Conservation (phyloP, 306 rosid species). For the Dalbergia cochinchinensis region DNA sequence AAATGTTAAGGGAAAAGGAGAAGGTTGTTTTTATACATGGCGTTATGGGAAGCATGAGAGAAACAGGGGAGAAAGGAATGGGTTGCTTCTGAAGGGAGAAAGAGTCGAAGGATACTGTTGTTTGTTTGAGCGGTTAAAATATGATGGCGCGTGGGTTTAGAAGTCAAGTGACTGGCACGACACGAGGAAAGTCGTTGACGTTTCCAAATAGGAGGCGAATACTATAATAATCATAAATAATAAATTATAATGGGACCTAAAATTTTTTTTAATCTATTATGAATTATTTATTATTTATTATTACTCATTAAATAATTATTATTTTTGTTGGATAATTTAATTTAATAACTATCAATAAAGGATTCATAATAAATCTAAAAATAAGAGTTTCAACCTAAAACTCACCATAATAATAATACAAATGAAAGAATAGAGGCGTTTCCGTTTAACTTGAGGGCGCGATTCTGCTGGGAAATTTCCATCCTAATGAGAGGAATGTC, state of each 20-base stretch:
- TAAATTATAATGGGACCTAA: too few relatives aligned
- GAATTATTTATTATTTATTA: too few relatives aligned
- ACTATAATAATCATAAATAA: too few relatives aligned
- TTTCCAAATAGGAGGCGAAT: background rate
- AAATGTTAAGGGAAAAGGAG: background rate
- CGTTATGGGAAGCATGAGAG: slow-evolving; percentile 39
- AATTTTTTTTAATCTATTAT: too few relatives aligned
- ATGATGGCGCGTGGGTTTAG: background rate
- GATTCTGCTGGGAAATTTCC: background rate
- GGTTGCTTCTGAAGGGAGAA: slow-evolving; percentile 41
- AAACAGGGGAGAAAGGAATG: slow-evolving; percentile 49
- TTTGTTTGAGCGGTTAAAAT: background rate
- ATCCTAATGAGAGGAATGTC: background rate
- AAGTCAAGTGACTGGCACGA: background rate
- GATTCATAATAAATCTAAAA: too few relatives aligned
- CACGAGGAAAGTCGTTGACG: background rate
- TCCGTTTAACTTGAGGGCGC: background rate
- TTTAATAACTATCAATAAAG: too few relatives aligned
- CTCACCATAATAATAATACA: too few relatives aligned
- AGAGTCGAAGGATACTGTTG: too few relatives aligned
- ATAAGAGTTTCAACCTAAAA: too few relatives aligned
- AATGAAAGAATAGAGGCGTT: background rate
- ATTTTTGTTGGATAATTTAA: too few relatives aligned
- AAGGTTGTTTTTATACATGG: background rate
- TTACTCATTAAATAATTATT: too few relatives aligned